These are phyloP conservation scores for Aeminium ludgeri DNA, from an alignment of 495 filamentous ascomycete genomes.

Conservation along the genomic window DNA sequence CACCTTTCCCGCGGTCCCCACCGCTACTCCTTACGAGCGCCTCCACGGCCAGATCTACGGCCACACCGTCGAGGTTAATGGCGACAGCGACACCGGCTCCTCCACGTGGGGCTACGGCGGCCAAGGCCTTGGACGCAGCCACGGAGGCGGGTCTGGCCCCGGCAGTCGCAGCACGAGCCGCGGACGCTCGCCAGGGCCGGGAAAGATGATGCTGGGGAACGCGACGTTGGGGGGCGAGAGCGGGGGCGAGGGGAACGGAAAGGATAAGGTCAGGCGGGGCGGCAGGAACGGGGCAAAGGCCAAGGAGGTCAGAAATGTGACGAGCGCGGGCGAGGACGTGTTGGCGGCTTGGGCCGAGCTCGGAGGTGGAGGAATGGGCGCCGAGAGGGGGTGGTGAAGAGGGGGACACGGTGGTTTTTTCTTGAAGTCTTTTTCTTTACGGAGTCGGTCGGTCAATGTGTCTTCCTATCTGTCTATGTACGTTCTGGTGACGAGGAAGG, in stretches of 20 bases:
- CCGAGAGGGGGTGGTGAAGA: constrained; percentile 1
- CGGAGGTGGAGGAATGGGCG: constrained; percentile 17
- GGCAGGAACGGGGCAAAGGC: too few relatives aligned
- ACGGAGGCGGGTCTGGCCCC: neutral
- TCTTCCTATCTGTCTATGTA: too few relatives aligned
- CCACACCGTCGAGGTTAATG: neutral
- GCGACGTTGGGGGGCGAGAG: constrained; percentile 7
- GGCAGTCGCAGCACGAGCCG: neutral
- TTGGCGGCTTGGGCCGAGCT: constrained; percentile 26
- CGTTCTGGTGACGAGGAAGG: too few relatives aligned
- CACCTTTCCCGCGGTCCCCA: neutral
- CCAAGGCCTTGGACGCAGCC: neutral
- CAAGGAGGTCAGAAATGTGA: too few relatives aligned
- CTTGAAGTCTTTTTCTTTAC: too few relatives aligned
- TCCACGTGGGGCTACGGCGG: neutral
- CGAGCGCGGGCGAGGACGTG: constrained; percentile 28
- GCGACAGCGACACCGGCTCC: constrained; percentile 1
- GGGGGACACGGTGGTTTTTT: constrained; percentile 1
- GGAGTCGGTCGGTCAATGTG: too few relatives aligned
- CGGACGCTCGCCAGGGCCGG: neutral
- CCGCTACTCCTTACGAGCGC: neutral
- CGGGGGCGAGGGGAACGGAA: too few relatives aligned
- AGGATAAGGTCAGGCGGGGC: too few relatives aligned
- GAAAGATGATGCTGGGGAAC: constrained; percentile 1
- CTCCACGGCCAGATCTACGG: neutral